A percentile compares a stretch with the other conserved stretches of the same genome.
Conservation (phyloP, 1,284 basidiomycete species). For the Fereydounia khargensis region DNA sequence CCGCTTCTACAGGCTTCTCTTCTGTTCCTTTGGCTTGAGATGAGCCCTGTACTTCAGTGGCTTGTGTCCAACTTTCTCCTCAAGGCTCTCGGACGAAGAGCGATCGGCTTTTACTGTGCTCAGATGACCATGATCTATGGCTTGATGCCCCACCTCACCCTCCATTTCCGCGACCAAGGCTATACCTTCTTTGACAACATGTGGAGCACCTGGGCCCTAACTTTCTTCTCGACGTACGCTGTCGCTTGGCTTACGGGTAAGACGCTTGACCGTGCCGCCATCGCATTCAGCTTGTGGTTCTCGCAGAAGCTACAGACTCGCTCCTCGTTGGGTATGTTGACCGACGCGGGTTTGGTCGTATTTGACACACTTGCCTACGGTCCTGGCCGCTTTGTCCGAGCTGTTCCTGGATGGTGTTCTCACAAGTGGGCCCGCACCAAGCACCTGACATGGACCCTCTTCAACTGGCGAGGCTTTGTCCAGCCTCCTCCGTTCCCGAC, state of each 20-base stretch:
- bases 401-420: constrained; percentile 12
- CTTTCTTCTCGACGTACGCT: constrained; percentile 57
- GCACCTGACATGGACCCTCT: constrained; percentile 41
- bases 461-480: constrained; percentile 53
- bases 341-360: too few relatives aligned
- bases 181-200: constrained; percentile 58
- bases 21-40: constrained; percentile 58
- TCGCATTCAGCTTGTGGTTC: constrained; percentile 17
- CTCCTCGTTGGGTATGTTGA: not conserved
- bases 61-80: constrained; percentile 57
- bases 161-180: constrained; percentile 52
- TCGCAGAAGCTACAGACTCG: not conserved
- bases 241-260: constrained; percentile 50
- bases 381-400: constrained; percentile 10
- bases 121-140: constrained; percentile 59
- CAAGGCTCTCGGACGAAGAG: constrained; percentile 59
- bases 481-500: constrained; percentile 54
- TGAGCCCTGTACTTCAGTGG: constrained; percentile 59
- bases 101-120: constrained; percentile 60
- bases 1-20: constrained; percentile 32
- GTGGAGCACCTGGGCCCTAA: constrained; percentile 57
- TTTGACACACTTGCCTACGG: too few relatives aligned
- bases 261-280: constrained; percentile 22
- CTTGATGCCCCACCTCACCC: constrained; percentile 58
- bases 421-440: constrained; percentile 21